A percentile compares a stretch with the other conserved stretches of the same genome.
Conservation (phyloP, 768 basidiomycete genomes). For the Lentinula detonsa region DNA sequence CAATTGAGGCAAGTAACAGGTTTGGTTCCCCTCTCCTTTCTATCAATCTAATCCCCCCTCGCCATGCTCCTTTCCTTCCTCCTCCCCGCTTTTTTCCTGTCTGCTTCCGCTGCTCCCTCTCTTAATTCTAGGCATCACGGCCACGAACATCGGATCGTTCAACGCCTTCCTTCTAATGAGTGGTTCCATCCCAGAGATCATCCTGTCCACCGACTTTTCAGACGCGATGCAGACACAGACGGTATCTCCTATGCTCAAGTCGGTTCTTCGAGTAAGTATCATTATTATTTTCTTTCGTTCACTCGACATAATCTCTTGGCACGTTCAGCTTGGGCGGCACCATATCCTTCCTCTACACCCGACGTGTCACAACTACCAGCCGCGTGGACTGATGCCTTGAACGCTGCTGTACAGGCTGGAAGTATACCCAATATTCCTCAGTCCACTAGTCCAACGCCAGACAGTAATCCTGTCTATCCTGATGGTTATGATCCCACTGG, state of each 20-base stretch:
- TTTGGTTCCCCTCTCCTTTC: background rate
- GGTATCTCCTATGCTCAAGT: constrained; percentile 45
- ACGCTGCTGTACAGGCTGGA: constrained; percentile 58
- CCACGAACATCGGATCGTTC: constrained; percentile 15
- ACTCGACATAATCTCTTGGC: background rate
- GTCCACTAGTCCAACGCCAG: constrained; percentile 29
- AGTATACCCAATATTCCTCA: constrained; percentile 66
- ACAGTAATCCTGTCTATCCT: constrained; percentile 38
- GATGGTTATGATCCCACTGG: constrained; percentile 36
- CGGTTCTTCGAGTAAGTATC: constrained; percentile 49
- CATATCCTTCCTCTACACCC: constrained; percentile 50
- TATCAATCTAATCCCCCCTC: background rate
- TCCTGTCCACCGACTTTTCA: constrained; percentile 57
- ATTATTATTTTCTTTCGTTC: background rate
- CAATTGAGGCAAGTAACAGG: background rate
- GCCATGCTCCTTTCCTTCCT: constrained; percentile 9
- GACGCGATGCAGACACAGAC: constrained; percentile 40
- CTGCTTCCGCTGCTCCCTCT: constrained; percentile 15
- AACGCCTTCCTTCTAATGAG: constrained; percentile 24
- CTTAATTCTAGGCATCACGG: constrained; percentile 17
- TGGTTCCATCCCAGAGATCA: constrained; percentile 67
- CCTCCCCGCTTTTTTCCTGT: constrained; percentile 15
- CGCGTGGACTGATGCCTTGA: constrained; percentile 68
- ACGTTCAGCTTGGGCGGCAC: constrained; percentile 51
- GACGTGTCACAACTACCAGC: constrained; percentile 49